Conservation (phyloP, 257 asterid species). For the Primulina huaijiensis region DNA sequence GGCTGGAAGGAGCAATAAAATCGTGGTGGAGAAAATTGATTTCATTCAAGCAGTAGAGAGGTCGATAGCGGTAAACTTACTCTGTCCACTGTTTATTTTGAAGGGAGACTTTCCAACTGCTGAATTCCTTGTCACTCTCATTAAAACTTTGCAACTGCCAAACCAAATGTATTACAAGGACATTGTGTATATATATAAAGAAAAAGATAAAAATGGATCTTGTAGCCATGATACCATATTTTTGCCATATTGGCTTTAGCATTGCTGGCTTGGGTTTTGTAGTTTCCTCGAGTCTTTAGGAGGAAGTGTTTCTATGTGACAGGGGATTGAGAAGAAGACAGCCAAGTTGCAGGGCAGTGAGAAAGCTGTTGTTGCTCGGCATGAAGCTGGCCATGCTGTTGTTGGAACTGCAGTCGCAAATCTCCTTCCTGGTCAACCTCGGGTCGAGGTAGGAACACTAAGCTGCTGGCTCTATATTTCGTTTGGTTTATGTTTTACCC, state of each 20-base stretch:
- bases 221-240: slow-evolving; percentile 4
- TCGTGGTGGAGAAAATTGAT: slow-evolving; percentile 77
- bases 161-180: too few species aligned
- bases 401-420: slow-evolving; percentile 99
- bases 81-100: not conserved
- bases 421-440: slow-evolving; percentile 93
- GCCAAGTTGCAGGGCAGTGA: slow-evolving; percentile 88
- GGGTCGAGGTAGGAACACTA: slow-evolving; percentile 72
- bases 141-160: too few species aligned
- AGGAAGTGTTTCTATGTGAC: slow-evolving; percentile 24
- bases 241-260: slow-evolving; percentile 13
- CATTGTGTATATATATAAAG: too few species aligned
- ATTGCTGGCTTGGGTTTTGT: slow-evolving; percentile 10
- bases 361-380: slow-evolving; percentile 97
- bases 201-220: too few species aligned
- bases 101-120: too few species aligned
- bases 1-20: slow-evolving; percentile 86
- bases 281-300: slow-evolving; percentile 22
- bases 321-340: slow-evolving; percentile 99
- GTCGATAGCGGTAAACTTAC: slow-evolving; percentile 73
- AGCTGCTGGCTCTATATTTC: slow-evolving; percentile 15
- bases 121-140: too few species aligned
- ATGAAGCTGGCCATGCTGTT: slow-evolving; percentile 99
- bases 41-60: slow-evolving; percentile 96
- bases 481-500: not conserved